These are phyloP conservation scores for Diaporthe sp. DNA, from an alignment of 2,329 filamentous ascomycete genomes.

Conservation along the genomic window DNA sequence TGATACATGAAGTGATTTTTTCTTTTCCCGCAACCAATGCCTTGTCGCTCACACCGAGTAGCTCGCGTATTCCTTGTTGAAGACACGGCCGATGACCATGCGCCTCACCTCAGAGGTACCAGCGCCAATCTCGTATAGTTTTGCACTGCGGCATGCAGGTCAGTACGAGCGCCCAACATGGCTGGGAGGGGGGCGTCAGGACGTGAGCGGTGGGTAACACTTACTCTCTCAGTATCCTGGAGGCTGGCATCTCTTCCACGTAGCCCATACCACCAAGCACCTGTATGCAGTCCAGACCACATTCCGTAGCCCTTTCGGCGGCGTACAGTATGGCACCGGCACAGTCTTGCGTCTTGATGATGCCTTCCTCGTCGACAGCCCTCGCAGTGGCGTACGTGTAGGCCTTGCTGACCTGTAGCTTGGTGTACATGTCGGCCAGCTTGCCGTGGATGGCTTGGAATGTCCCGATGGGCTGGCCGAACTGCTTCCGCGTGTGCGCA, in stretches of 20 bases:
- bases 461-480: slow-evolving; percentile 86
- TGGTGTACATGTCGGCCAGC: slow-evolving; percentile 97
- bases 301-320: slow-evolving; percentile 90
- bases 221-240: slow-evolving; percentile 81
- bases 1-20: slow-evolving; percentile 12
- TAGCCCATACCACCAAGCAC: slow-evolving; percentile 96
- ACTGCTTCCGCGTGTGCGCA: slow-evolving; percentile 90
- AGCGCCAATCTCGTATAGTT: slow-evolving; percentile 95
- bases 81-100: slow-evolving; percentile 93
- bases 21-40: background rate
- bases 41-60: slow-evolving; percentile 43
- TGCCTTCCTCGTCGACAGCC: slow-evolving; percentile 80
- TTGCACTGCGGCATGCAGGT: slow-evolving; percentile 63
- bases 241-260: slow-evolving; percentile 93
- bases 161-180: slow-evolving; percentile 43
- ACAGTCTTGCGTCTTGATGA: slow-evolving; percentile 89
- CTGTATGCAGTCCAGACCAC: slow-evolving; percentile 89
- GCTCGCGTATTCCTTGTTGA: slow-evolving; percentile 84
- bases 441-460: slow-evolving; percentile 96
- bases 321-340: slow-evolving; percentile 95
- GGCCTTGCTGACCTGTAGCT: slow-evolving; percentile 83
- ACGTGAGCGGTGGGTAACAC: slow-evolving; percentile 45
- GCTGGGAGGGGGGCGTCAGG: background rate
- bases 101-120: slow-evolving; percentile 94
- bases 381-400: slow-evolving; percentile 90